Percentiles rank a stretch among this genome's conserved stretches.
Evolutionary conservation across 768 basidiomycete species (phyloP).

Genomic region (Boletus barrowsii): DNA sequence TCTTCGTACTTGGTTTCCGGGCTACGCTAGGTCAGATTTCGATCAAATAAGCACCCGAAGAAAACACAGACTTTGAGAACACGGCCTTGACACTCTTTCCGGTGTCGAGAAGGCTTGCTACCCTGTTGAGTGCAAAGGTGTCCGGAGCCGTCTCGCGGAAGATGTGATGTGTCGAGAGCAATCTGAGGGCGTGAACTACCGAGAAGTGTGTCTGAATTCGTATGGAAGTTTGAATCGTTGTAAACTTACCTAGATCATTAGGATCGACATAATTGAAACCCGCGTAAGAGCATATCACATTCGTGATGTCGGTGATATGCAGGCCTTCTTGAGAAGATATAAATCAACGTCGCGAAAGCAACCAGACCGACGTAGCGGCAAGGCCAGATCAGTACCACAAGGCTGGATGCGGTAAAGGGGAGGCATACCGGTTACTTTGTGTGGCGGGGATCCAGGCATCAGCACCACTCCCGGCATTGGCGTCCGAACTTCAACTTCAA

Average conservation of each 20-base stretch:
- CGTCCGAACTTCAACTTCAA: background rate
- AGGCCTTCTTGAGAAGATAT: constrained; percentile 11
- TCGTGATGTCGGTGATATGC: constrained; percentile 22
- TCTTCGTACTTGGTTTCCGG: constrained; percentile 64
- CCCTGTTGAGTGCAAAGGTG: constrained; percentile 68
- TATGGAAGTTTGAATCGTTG: background rate
- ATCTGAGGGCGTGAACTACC: constrained; percentile 67
- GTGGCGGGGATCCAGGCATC: background rate
- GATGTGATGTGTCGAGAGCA: constrained; percentile 78
- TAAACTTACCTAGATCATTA: constrained; percentile 14
- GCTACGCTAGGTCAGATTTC: constrained; percentile 29
- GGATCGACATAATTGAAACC: constrained; percentile 18
- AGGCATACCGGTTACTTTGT: constrained; percentile 5
- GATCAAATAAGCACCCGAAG: background rate
- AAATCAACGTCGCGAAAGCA: background rate
- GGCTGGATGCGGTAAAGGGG: no score
- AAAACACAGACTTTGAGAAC: constrained; percentile 40
- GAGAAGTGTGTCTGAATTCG: background rate
- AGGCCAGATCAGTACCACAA: background rate
- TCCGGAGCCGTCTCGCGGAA: constrained; percentile 66
- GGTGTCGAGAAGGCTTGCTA: constrained; percentile 66
- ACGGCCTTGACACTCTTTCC: constrained; percentile 55
- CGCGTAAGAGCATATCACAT: constrained; percentile 18
- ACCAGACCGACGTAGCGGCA: background rate
- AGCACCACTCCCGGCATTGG: background rate